A percentile compares a stretch with the other conserved stretches of the same genome.
phyloP scores from a whole-genome alignment of 306 rosid genomes.

The Prunus mira region DNA sequence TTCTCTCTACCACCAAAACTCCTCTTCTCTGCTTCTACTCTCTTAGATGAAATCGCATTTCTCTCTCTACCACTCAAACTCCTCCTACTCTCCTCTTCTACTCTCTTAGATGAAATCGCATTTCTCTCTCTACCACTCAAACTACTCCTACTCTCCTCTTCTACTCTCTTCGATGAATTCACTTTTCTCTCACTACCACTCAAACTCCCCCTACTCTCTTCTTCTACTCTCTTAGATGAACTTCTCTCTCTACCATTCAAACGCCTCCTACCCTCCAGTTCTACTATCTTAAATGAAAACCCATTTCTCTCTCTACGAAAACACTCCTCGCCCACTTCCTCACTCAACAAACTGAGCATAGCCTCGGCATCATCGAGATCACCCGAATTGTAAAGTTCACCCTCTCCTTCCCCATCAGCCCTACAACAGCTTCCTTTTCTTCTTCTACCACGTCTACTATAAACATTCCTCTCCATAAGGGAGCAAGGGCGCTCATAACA shows the following conservation, averaged over 20 bases:
- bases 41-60: slow-evolving; percentile 34
- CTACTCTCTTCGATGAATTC: slow-evolving; percentile 42
- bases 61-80: slow-evolving; percentile 34
- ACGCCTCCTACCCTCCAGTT: slow-evolving; percentile 25
- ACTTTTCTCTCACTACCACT: slow-evolving; percentile 31
- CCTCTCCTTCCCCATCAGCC: slow-evolving; percentile 38
- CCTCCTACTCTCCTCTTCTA: slow-evolving; percentile 36
- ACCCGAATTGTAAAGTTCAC: slow-evolving; percentile 28
- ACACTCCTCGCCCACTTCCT: slow-evolving; percentile 46
- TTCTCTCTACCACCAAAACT: slow-evolving; percentile 33
- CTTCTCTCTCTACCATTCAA: slow-evolving; percentile 32
- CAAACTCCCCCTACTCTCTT: slow-evolving; percentile 30
- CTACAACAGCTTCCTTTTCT: slow-evolving; percentile 30
- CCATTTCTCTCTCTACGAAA: slow-evolving; percentile 26
- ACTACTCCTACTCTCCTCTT: slow-evolving; percentile 31
- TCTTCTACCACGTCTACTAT: slow-evolving; percentile 42
- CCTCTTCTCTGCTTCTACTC: slow-evolving; percentile 34
- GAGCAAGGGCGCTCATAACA: slow-evolving; percentile 42
- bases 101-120: slow-evolving; percentile 36
- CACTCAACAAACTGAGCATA: slow-evolving; percentile 72
- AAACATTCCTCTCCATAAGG: slow-evolving; percentile 37
- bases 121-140: slow-evolving; percentile 34
- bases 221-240: slow-evolving; percentile 41
- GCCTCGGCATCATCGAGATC: slow-evolving; percentile 51
- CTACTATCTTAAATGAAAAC: slow-evolving; percentile 42